Conservation (phyloP, 192 early-diverging fungal genomes). For the Dimargaris xerosporica region DNA sequence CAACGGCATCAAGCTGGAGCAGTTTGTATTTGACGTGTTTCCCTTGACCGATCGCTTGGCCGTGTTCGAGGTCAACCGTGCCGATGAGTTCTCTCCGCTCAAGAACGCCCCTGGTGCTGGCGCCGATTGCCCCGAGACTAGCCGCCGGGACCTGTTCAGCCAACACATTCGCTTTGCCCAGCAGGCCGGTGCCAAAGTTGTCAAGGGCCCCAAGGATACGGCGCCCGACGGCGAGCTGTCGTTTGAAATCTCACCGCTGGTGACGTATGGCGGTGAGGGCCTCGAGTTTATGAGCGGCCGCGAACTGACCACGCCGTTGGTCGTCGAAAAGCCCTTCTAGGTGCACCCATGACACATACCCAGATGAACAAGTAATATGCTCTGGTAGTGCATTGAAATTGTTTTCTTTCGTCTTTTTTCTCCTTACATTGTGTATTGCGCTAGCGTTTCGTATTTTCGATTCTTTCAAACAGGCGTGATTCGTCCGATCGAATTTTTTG, state of each 20-base stretch:
- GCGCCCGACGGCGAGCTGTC: conserved; percentile 25
- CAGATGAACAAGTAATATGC: no score
- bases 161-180: conserved; percentile 80
- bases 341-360: no score
- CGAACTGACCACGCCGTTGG: conserved; percentile 41
- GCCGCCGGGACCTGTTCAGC: conserved; percentile 67
- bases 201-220: conserved; percentile 25
- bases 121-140: conserved; percentile 84
- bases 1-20: conserved; percentile 97
- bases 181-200: conserved; percentile 68
- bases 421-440: no score
- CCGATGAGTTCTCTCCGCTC: conserved; percentile 92
- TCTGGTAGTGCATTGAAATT: no score
- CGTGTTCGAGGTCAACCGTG: conserved; percentile 80
- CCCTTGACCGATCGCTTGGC: conserved; percentile 78
- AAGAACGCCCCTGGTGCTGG: conserved; percentile 92
- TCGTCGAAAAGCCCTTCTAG: conserved; percentile 19
- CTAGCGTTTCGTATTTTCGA: no score
- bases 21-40: conserved; percentile 99
- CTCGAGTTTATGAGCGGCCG: conserved; percentile 62
- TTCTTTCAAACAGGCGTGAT: no score
- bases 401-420: no score
- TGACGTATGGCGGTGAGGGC: conserved; percentile 88
- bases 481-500: no score
- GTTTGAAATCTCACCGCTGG: conserved; percentile 81